A percentile compares a stretch with the other conserved stretches of the same genome.
Evolutionary conservation across 805 yeast species (phyloP).

Genomic region (Zygosaccharomyces kombuchaensis): DNA sequence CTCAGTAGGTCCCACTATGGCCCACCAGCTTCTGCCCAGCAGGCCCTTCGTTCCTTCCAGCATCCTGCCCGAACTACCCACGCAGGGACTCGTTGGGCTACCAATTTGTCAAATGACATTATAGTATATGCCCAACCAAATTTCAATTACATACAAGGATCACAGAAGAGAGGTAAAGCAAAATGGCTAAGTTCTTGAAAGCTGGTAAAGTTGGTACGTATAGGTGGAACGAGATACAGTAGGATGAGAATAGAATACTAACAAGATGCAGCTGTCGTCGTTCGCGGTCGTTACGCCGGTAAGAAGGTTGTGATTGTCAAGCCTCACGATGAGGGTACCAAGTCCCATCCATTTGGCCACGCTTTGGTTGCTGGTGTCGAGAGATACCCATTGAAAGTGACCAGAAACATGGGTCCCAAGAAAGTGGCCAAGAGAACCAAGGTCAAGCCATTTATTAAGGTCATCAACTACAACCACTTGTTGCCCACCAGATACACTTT

Average conservation of each 20-base stretch:
- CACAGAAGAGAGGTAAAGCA: slow-evolving; percentile 16
- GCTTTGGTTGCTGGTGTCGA: slow-evolving; percentile 99
- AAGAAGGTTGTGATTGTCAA: slow-evolving; percentile 98
- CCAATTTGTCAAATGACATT: slow-evolving; percentile 7
- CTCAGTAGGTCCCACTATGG: too few relatives aligned
- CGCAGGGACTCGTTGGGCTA: slow-evolving; percentile 1
- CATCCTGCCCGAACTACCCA: neutral
- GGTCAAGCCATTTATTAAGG: slow-evolving; percentile 99
- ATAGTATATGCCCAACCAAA: slow-evolving; percentile 4
- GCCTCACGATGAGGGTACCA: slow-evolving; percentile 98
- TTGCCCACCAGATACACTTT: slow-evolving; percentile 99
- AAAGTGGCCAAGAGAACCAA: slow-evolving; percentile 94
- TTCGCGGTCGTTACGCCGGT: slow-evolving; percentile 99
- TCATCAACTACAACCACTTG: slow-evolving; percentile 98
- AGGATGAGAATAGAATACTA: slow-evolving; percentile 20
- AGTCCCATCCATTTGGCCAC: slow-evolving; percentile 97
- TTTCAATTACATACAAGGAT: slow-evolving; percentile 2
- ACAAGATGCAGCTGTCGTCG: slow-evolving; percentile 76
- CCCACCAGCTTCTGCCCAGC: neutral
- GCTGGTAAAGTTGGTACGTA: slow-evolving; percentile 91
- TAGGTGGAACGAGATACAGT: slow-evolving; percentile 6
- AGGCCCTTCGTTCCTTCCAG: neutral
- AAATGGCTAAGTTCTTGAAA: slow-evolving; percentile 98
- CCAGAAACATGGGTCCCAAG: slow-evolving; percentile 93
- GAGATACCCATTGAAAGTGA: slow-evolving; percentile 95